These are phyloP conservation scores for Terana coerulea DNA, from an alignment of 768 basidiomycete genomes.

Conservation along the genomic window DNA sequence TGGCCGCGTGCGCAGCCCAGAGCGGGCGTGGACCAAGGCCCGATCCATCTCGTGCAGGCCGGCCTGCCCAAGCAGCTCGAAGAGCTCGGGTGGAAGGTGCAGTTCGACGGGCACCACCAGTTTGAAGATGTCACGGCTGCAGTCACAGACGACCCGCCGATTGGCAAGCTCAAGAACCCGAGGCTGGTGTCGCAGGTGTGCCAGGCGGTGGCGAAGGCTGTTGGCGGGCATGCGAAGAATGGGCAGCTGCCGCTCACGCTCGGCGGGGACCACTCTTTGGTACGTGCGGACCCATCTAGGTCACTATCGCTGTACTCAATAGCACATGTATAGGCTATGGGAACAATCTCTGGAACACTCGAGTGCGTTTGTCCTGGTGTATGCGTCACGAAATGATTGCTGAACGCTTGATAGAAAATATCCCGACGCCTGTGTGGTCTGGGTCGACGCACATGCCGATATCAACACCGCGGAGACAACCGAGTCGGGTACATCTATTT, in stretches of 20 bases:
- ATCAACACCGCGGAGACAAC: constrained; percentile 90
- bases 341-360: constrained; percentile 88
- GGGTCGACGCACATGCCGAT: constrained; percentile 97
- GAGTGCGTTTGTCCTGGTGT: constrained; percentile 44
- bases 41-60: constrained; percentile 84
- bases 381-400: not conserved
- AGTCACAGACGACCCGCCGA: constrained; percentile 62
- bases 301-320: not conserved
- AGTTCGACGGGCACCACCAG: constrained; percentile 87
- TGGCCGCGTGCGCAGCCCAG: constrained; percentile 46
- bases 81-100: constrained; percentile 82
- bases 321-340: constrained; percentile 60
- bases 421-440: constrained; percentile 83
- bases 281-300: constrained; percentile 31
- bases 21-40: constrained; percentile 81
- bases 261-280: constrained; percentile 95
- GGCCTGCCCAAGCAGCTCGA: constrained; percentile 77
- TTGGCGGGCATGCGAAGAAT: constrained; percentile 70
- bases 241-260: constrained; percentile 87
- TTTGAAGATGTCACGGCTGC: constrained; percentile 68
- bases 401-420: constrained; percentile 38
- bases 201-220: constrained; percentile 70
- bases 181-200: constrained; percentile 80
- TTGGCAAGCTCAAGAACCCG: constrained; percentile 90
- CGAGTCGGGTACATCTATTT: constrained; percentile 48